Evolutionary conservation across 2,329 filamentous ascomycete genomes (phyloP).

Genomic region (Talaromyces sp.): DNA sequence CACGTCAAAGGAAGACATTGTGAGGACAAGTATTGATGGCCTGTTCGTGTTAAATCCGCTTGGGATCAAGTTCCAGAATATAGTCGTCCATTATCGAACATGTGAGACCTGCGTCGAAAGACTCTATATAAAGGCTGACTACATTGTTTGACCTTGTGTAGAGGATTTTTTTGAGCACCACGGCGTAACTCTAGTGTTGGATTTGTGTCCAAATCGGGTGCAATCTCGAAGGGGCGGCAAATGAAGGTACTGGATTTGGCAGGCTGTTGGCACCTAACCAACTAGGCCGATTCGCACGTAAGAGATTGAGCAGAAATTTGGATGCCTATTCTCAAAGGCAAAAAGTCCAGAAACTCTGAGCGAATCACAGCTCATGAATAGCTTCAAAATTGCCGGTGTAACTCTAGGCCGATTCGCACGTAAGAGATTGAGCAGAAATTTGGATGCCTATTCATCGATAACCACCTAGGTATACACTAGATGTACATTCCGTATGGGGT

Average conservation of each 20-base stretch:
- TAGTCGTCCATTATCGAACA: neutral
- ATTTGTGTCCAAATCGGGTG: too few relatives aligned
- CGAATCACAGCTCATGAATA: neutral
- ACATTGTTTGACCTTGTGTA: neutral
- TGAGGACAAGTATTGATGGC: neutral
- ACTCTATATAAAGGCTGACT: neutral
- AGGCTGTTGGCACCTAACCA: too few relatives aligned
- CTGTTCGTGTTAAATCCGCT: neutral
- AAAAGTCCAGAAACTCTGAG: neutral
- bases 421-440: neutral
- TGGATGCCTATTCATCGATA: neutral
- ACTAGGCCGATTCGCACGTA: constrained; percentile 5
- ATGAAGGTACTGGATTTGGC: too few relatives aligned
- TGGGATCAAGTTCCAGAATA: neutral
- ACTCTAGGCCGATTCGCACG: constrained; percentile 4
- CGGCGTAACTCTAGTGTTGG: neutral
- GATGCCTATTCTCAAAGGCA: neutral
- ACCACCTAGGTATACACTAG: neutral
- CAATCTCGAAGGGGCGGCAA: too few relatives aligned
- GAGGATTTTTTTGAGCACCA: neutral
- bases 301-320: neutral
- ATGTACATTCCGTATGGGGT: too few relatives aligned
- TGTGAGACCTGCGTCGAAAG: neutral
- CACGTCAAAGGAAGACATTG: constrained; percentile 1
- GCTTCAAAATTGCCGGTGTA: neutral